These are phyloP conservation scores for Pseudogymnoascus sp. DNA, from an alignment of 2,329 filamentous ascomycete species.

Conservation along the genomic window DNA sequence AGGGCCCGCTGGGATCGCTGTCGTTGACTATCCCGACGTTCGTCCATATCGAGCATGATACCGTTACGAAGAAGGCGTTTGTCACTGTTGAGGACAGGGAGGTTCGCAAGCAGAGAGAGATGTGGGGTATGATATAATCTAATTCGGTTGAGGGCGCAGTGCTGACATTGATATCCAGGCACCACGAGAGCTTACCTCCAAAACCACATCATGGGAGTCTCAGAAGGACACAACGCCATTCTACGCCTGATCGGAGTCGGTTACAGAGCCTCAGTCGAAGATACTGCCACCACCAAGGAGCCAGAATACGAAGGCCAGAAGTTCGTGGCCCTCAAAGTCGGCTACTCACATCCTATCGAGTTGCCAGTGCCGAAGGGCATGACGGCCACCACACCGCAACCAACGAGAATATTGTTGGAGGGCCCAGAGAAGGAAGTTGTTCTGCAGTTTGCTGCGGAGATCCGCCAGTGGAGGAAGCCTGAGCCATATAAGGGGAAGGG, in stretches of 20 bases:
- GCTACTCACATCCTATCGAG: conserved; percentile 93
- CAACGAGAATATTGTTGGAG: conserved; percentile 84
- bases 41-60: conserved; percentile 61
- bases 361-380: conserved; percentile 74
- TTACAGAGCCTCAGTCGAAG: conserved; percentile 82
- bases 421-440: conserved; percentile 78
- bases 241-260: conserved; percentile 90
- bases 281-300: conserved; percentile 56
- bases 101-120: conserved; percentile 70
- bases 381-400: conserved; percentile 78
- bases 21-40: conserved; percentile 72
- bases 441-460: conserved; percentile 83
- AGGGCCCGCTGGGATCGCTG: conserved; percentile 74
- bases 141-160: neutral
- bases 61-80: conserved; percentile 50
- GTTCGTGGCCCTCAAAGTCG: conserved; percentile 89
- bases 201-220: conserved; percentile 87
- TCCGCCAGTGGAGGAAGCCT: conserved; percentile 79
- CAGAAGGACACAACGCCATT: conserved; percentile 91
- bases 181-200: conserved; percentile 84
- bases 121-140: conserved; percentile 69
- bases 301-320: conserved; percentile 71
- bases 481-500: conserved; percentile 99
- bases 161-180: conserved; percentile 43
- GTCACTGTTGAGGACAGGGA: conserved; percentile 62